Conservation (phyloP, 2,329 filamentous ascomycete genomes). For the Fusarium sp. region DNA sequence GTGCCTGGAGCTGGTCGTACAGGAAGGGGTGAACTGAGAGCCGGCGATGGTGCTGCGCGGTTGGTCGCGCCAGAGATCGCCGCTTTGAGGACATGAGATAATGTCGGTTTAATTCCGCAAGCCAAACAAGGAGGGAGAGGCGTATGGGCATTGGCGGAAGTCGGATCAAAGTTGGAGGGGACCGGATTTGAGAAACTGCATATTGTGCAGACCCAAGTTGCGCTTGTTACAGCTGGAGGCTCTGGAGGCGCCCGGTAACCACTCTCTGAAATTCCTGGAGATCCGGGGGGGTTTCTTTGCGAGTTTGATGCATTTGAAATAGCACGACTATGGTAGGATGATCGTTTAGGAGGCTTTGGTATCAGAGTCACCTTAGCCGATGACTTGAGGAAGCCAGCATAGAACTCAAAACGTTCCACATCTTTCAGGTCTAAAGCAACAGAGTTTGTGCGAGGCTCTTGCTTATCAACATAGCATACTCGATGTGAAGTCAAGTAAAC, state of each 20-base stretch:
- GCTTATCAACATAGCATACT: constrained; percentile 93
- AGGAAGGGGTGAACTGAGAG: constrained; percentile 49
- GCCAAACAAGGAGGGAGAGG: constrained; percentile 89
- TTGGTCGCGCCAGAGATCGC: constrained; percentile 82
- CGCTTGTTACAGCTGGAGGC: constrained; percentile 68
- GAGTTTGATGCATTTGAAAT: constrained; percentile 62
- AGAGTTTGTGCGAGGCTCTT: constrained; percentile 87
- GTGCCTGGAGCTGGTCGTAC: constrained; percentile 46
- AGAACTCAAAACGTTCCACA: constrained; percentile 91
- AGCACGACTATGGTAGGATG: constrained; percentile 70
- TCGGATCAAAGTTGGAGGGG: constrained; percentile 92
- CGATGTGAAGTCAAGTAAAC: constrained; percentile 97
- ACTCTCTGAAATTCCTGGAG: constrained; percentile 63
- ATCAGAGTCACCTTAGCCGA: constrained; percentile 93
- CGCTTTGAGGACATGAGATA: constrained; percentile 88
- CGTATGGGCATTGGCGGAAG: constrained; percentile 83
- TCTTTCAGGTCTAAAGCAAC: constrained; percentile 90
- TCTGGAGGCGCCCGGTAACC: constrained; percentile 57
- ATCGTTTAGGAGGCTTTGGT: constrained; percentile 82
- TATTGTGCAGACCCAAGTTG: constrained; percentile 96
- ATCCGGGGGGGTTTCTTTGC: constrained; percentile 62
- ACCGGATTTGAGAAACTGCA: constrained; percentile 96
- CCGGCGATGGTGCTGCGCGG: constrained; percentile 53
- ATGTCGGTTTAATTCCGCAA: constrained; percentile 92
- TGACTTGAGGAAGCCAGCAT: constrained; percentile 94